A percentile compares a stretch with the other conserved stretches of the same genome.
Evolutionary conservation across 129 eudicot genomes (phyloP).

Genomic region (Flaveria trinervia): DNA sequence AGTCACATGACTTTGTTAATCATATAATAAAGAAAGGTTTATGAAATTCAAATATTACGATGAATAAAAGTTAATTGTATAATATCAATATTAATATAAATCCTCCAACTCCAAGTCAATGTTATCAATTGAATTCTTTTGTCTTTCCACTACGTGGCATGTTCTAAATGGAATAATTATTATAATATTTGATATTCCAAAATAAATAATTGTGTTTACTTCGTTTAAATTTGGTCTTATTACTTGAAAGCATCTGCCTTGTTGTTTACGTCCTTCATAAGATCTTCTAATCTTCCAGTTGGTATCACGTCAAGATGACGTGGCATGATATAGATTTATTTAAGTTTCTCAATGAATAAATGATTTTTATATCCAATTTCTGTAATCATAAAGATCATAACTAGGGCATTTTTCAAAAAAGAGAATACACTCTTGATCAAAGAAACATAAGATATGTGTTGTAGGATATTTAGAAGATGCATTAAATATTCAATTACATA

Average conservation of each 20-base stretch:
- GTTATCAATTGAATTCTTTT: not conserved
- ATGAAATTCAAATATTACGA: not conserved
- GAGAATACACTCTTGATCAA: not conserved
- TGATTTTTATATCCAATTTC: too few species aligned
- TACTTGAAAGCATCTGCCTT: conserved; percentile 3
- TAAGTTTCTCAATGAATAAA: not conserved
- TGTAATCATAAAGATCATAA: too few species aligned
- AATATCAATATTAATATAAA: conserved; percentile 5
- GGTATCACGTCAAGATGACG: not conserved
- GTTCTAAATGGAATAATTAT: conserved; percentile 2
- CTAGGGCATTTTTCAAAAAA: too few species aligned
- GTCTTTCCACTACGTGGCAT: conserved; percentile 20
- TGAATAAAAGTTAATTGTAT: not conserved
- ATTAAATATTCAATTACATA: too few species aligned
- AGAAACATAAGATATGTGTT: not conserved
- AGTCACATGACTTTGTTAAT: not conserved
- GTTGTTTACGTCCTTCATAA: conserved; percentile 11
- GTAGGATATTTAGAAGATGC: not conserved
- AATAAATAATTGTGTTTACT: conserved; percentile 7
- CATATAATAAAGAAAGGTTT: not conserved
- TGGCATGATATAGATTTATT: not conserved
- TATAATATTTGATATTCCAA: conserved; percentile 1
- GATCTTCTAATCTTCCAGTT: not conserved
- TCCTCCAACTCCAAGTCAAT: conserved; percentile 3
- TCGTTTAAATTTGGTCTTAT: not conserved